Evolutionary conservation across 2,329 filamentous ascomycete genomes (phyloP), one percentile per base, ranked within the genome.

Genomic region (Fusarium praegraminearum): DNA sequence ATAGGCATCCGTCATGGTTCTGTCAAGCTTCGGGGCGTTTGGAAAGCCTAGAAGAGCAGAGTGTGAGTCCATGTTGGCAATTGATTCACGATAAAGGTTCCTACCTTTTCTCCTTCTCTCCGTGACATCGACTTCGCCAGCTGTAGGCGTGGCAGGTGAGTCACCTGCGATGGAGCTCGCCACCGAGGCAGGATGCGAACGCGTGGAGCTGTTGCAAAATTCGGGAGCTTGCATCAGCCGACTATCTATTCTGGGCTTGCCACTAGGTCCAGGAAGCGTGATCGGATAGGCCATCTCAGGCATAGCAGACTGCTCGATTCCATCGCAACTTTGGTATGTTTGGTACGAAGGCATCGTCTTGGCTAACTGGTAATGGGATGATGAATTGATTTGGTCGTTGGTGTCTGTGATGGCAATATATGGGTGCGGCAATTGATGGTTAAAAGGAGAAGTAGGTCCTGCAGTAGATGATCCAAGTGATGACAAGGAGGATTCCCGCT

Each of bases 1-100:
- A 76, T 92, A 95, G 51, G 93, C 87, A 76, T 97, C 93, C 20
- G 93, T 95, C 81, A 96, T 93, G 1, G 94, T 96, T 59, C 93
- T 87, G 72, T 94, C 91, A 69, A 97, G 87, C 80, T 95, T 96
- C 28, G 94, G 91, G 28, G 90, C 83, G 40, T 84, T 83, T 66
- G 83, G 79, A 70, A 82, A 83, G 70, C 88, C 85, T 80, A 57
- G 11, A 76, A 82, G 79, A 76, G 76, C 80, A 78, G 45, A 55
- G 12, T 84, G 90, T 94, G 89, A 94, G 91, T 89, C 36, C 40
- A 53, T 51, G 20, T 75, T 61, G 56, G 53, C 40, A 35, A 12
- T 40, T 13, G 36, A 15, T 40, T 20, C 12, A 12, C 20, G 7
- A 22, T 22, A 13, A 40, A 40, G 57, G 32, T 35, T 55, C 82